Evolutionary conservation across 805 yeast genomes (phyloP).

Genomic region (Candida railenensis): DNA sequence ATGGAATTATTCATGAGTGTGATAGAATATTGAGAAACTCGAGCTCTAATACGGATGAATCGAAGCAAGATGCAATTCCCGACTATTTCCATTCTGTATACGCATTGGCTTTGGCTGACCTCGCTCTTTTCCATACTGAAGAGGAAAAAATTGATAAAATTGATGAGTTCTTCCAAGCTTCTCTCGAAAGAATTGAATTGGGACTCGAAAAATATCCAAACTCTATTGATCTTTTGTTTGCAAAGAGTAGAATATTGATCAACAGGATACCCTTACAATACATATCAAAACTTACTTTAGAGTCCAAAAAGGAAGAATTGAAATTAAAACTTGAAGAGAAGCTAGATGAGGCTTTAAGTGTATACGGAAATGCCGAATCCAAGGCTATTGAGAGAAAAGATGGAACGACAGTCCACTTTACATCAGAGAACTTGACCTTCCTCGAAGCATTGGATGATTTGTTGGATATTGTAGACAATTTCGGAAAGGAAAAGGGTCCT

Average conservation of each 20-base stretch:
- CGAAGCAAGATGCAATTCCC: conserved; percentile 21
- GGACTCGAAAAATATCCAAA: conserved; percentile 56
- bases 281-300: conserved; percentile 47
- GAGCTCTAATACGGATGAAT: conserved; percentile 10
- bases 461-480: conserved; percentile 63
- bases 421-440: conserved; percentile 47
- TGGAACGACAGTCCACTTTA: conserved; percentile 25
- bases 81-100: conserved; percentile 70
- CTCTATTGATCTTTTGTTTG: conserved; percentile 47
- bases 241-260: conserved; percentile 54
- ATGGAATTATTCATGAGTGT: conserved; percentile 91
- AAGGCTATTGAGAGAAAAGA: conserved; percentile 6
- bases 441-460: conserved; percentile 64
- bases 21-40: conserved; percentile 67
- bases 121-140: conserved; percentile 56
- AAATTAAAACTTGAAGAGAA: conserved; percentile 16
- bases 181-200: conserved; percentile 62
- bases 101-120: conserved; percentile 66
- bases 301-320: conserved; percentile 34
- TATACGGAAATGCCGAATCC: conserved; percentile 45
- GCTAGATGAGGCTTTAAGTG: conserved; percentile 46
- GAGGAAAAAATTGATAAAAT: conserved; percentile 39
- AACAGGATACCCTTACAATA: conserved; percentile 59
- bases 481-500: conserved; percentile 55
- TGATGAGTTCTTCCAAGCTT: conserved; percentile 62